These are phyloP conservation scores for Curvularia hawaiiensis DNA, from an alignment of 2,329 filamentous ascomycete genomes.

Conservation along the genomic window DNA sequence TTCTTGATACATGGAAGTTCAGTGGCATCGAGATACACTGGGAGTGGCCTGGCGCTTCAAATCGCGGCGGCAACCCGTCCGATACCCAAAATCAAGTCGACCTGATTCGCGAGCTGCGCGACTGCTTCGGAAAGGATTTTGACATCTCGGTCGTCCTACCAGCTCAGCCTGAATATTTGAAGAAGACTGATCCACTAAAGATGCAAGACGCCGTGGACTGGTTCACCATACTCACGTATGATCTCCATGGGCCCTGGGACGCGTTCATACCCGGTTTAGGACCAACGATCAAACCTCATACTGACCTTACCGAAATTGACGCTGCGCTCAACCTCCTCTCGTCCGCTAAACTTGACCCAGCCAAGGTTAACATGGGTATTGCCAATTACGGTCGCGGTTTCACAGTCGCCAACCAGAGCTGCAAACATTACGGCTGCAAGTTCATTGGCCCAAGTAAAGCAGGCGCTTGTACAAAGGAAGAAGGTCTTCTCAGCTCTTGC, in stretches of 20 bases:
- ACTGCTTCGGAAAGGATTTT: conserved; percentile 24
- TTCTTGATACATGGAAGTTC: conserved; percentile 52
- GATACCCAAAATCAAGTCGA: conserved; percentile 39
- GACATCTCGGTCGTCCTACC: conserved; percentile 35
- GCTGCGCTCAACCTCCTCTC: conserved; percentile 53
- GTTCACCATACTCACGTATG: conserved; percentile 56
- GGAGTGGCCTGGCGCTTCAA: conserved; percentile 41
- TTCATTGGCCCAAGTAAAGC: conserved; percentile 24
- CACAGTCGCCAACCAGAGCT: conserved; percentile 25
- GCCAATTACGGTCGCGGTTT: conserved; percentile 54
- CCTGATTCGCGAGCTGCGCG: conserved; percentile 31
- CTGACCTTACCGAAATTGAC: conserved; percentile 57
- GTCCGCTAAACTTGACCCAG: conserved; percentile 50
- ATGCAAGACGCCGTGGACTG: conserved; percentile 44
- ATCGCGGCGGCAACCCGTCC: conserved; percentile 10
- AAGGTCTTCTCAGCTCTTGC: conserved; percentile 41
- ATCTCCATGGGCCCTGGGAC: conserved; percentile 48
- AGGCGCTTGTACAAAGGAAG: conserved; percentile 30
- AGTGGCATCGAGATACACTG: conserved; percentile 55
- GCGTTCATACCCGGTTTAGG: neutral
- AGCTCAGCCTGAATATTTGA: conserved; percentile 34
- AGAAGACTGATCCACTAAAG: conserved; percentile 32
- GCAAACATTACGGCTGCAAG: conserved; percentile 27
- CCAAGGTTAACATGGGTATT: conserved; percentile 52
- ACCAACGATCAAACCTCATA: conserved; percentile 44